These are phyloP conservation scores for Aspergillus costaricaensis DNA, from an alignment of 2,329 filamentous ascomycete genomes.

Conservation along the genomic window DNA sequence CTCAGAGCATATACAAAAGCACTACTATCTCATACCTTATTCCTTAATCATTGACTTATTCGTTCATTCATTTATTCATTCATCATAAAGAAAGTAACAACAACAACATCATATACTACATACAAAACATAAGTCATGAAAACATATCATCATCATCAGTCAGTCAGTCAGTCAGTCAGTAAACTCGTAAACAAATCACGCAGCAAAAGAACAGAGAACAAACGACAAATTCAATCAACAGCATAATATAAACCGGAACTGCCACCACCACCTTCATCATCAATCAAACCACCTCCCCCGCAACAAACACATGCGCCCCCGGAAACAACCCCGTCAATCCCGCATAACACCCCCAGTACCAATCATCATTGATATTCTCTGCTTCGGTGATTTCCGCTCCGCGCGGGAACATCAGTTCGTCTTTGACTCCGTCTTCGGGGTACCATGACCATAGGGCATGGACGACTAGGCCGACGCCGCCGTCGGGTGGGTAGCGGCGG, in stretches of 20 bases:
- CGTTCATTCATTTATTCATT: neutral
- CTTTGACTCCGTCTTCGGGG: constrained; percentile 56
- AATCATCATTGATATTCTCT: constrained; percentile 86
- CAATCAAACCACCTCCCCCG: constrained; percentile 38
- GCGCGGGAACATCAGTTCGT: constrained; percentile 82
- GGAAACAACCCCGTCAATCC: constrained; percentile 79
- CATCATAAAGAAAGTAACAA: neutral
- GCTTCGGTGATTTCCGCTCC: constrained; percentile 81
- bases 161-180: neutral
- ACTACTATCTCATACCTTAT: too few relatives aligned
- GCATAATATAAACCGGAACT: neutral
- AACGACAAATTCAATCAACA: neutral
- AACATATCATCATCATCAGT: neutral
- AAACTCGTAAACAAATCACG: neutral
- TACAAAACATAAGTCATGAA: neutral
- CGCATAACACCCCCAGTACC: constrained; percentile 86
- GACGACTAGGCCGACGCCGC: constrained; percentile 67
- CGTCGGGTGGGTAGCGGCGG: constrained; percentile 68
- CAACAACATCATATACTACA: neutral
- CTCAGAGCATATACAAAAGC: too few relatives aligned
- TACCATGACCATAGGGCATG: constrained; percentile 77
- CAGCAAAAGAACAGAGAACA: too few relatives aligned
- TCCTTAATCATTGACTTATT: too few relatives aligned
- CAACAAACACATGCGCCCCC: constrained; percentile 67
- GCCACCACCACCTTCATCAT: neutral